Evolutionary conservation across 306 rosid genomes (phyloP).

Genomic region (Cicer bijugum): DNA sequence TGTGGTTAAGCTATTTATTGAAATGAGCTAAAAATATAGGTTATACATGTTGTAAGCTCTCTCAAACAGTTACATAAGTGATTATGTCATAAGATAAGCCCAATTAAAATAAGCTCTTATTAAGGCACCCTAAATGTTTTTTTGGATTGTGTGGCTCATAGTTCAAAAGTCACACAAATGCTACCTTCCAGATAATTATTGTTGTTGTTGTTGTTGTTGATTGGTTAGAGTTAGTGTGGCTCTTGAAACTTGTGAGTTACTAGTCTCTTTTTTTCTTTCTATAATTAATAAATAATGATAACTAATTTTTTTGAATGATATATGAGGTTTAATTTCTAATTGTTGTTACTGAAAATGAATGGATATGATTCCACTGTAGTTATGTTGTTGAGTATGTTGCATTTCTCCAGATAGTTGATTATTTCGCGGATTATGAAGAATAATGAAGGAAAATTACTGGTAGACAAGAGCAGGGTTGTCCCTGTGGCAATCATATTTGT

Average conservation of each 20-base stretch:
- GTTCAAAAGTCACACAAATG: background rate
- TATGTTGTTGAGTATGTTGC: constrained; percentile 15
- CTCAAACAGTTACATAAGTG: background rate
- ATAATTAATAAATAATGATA: background rate
- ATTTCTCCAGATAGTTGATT: constrained; percentile 55
- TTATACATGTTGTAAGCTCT: background rate
- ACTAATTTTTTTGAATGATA: constrained; percentile 29
- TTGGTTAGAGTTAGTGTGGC: background rate
- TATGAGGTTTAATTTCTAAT: background rate
- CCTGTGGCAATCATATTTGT: constrained; percentile 62
- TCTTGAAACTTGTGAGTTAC: constrained; percentile 37
- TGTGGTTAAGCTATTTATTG: background rate
- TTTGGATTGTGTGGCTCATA: background rate
- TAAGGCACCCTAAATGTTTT: constrained; percentile 5
- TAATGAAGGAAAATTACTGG: constrained; percentile 73
- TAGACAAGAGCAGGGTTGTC: constrained; percentile 67
- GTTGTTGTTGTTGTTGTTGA: background rate
- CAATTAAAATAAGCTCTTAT: background rate
- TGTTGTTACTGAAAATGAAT: background rate
- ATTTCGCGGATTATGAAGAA: constrained; percentile 62
- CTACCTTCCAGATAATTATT: background rate
- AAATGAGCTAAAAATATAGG: background rate
- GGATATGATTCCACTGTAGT: background rate
- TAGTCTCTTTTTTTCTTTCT: background rate
- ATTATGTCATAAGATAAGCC: background rate